Percentiles rank a stretch among this genome's conserved stretches.
phyloP scores from a whole-genome alignment of 2,329 filamentous ascomycete species.

The Coleophoma cylindrospora region DNA sequence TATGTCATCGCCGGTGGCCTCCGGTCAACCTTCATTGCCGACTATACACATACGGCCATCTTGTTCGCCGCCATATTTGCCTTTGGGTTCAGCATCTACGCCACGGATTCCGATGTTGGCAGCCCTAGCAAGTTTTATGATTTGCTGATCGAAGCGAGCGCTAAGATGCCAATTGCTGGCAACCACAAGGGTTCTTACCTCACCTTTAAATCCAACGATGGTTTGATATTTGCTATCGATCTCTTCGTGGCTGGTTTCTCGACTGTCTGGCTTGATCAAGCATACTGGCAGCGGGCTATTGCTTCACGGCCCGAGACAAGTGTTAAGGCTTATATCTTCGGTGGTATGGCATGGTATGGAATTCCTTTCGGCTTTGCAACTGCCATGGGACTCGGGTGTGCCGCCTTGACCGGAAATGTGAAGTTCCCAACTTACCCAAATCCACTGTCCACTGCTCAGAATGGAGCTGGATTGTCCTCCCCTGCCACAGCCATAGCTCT shows the following conservation, averaged over 20 bases:
- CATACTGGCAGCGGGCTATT: conserved; percentile 39
- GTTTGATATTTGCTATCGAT: conserved; percentile 32
- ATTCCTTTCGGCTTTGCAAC: conserved; percentile 32
- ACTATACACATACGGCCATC: conserved; percentile 36
- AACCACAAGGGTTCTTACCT: conserved; percentile 32
- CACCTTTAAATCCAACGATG: conserved; percentile 29
- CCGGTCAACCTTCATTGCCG: conserved; percentile 34
- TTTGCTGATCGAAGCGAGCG: conserved; percentile 27
- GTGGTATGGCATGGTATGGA: conserved; percentile 34
- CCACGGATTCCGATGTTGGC: conserved; percentile 24
- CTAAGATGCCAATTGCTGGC: conserved; percentile 26
- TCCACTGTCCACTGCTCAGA: conserved; percentile 23
- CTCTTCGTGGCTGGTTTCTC: conserved; percentile 32
- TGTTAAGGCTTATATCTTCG: conserved; percentile 35
- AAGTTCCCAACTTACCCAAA: conserved; percentile 28
- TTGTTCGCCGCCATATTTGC: conserved; percentile 32
- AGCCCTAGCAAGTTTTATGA: conserved; percentile 31
- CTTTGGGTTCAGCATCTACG: conserved; percentile 32
- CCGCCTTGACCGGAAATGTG: conserved; percentile 21
- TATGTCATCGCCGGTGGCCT: conserved; percentile 36
- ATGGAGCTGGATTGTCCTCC: conserved; percentile 25
- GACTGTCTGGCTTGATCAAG: conserved; percentile 35
- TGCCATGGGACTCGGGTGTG: conserved; percentile 29
- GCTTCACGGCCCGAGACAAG: conserved; percentile 33
- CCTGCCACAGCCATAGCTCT: conserved; percentile 29